Base-by-base conservation (phyloP, 2,329 filamentous ascomycete species). In the Plenodomus tracheiphilus region DNA sequence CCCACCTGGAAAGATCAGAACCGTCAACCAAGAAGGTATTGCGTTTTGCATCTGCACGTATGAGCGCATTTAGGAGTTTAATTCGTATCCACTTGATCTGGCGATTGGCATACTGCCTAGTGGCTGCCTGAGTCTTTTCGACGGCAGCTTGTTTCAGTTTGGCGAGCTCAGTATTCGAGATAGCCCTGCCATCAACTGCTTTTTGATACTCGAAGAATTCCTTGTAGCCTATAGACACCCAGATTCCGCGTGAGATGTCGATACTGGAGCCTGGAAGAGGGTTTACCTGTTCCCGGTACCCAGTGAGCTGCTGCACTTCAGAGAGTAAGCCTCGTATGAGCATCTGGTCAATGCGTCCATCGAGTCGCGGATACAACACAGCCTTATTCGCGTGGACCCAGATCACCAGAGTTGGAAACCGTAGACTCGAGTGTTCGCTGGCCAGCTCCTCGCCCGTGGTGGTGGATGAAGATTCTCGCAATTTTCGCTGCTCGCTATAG, bases 211-310 rank as follows among this genome's bases (percentile, higher is more conserved):
- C 79, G 48, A 88, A 81, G 66, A 97, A 88, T 66, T 99, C 91
- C 69, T 95, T 97, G 74, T 91, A 97, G 1, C 94, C 94, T 53
- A 99, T 99, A 1, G 92, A 94, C 44, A 96, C 88, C 91, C 93
- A 99, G 37, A 99, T 95, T 0, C 94, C 95, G 44, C 86, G 85
- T 1, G 83, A 88, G 56, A 84, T 80, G 65, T 97, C 91, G 2
- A 94, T 73, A 0, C 71, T 56, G 1, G 77, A 71, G 0, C 84
- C 86, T 4, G 58, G 61, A 1, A 75, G 63, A 0, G 74, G 66
- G 40, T 75, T 68, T 45, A 79, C 72, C 4, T 72, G 58, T 15
- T 74, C 61, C 2, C 81, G 71, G 51, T 81, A 80, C 1, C 72
- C 65, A 11, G 76, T 75, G 61, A 89, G 78, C 1, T 69, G 74